These are phyloP conservation scores for Corymbia calophylla DNA, from an alignment of 441 rosid genomes.

Conservation along the genomic window DNA sequence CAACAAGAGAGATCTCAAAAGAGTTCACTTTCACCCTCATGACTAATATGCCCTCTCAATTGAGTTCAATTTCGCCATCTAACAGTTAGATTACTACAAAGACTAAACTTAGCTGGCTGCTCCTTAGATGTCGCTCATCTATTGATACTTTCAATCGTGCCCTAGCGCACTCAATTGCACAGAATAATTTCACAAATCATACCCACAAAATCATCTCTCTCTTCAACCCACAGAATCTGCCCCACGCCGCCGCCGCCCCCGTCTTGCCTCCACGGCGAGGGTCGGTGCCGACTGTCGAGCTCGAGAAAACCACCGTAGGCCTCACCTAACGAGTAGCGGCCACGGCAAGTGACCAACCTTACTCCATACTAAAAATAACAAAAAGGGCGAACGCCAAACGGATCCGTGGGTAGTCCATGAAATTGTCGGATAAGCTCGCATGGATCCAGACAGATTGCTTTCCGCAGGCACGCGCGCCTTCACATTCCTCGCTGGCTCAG, in stretches of 20 bases:
- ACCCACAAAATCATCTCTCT: neutral
- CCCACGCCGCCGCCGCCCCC: neutral
- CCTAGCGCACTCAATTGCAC: neutral
- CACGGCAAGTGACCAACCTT: neutral
- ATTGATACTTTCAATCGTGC: neutral
- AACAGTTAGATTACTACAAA: no score
- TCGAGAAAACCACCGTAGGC: neutral
- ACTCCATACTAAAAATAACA: neutral
- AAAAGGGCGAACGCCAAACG: neutral
- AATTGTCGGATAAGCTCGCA: neutral
- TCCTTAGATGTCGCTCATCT: neutral
- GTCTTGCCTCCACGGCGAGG: neutral
- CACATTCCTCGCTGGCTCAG: neutral
- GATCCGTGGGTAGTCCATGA: neutral
- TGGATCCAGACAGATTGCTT: neutral
- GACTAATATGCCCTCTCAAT: neutral
- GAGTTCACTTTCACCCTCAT: neutral
- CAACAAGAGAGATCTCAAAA: neutral
- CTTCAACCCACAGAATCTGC: neutral
- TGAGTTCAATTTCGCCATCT: neutral
- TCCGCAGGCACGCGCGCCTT: neutral
- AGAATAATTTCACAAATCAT: neutral
- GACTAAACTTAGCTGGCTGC: no score
- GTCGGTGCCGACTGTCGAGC: neutral
- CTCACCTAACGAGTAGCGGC: neutral